Evolutionary conservation across 495 filamentous ascomycete genomes (phyloP).

Genomic region (Daldinia caldariorum): DNA sequence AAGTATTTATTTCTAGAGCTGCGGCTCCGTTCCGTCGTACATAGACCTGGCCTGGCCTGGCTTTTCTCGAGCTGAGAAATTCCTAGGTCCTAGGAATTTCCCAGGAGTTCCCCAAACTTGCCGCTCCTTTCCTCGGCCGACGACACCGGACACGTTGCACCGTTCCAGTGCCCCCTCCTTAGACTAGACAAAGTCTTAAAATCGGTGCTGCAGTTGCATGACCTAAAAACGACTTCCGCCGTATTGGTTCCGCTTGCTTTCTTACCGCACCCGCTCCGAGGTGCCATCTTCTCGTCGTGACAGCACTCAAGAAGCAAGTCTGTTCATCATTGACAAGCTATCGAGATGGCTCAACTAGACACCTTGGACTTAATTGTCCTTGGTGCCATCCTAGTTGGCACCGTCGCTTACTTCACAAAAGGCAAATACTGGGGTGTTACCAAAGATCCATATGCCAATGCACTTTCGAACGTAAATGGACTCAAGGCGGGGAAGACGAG

Average conservation of each 20-base stretch:
- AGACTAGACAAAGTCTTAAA: slow-evolving; percentile 9
- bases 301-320: slow-evolving; percentile 12
- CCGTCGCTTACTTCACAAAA: slow-evolving; percentile 96
- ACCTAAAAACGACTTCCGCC: slow-evolving; percentile 12
- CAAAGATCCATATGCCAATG: slow-evolving; percentile 86
- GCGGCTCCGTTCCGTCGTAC: slow-evolving; percentile 13
- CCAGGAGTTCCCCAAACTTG: slow-evolving; percentile 38
- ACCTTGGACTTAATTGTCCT: slow-evolving; percentile 94
- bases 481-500: slow-evolving; percentile 86
- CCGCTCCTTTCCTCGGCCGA: slow-evolving; percentile 33
- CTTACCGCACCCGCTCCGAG: slow-evolving; percentile 16
- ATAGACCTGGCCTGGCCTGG: slow-evolving; percentile 27
- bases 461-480: slow-evolving; percentile 73
- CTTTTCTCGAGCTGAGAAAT: slow-evolving; percentile 27
- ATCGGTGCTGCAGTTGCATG: slow-evolving; percentile 14
- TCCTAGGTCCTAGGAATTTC: slow-evolving; percentile 9
- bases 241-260: slow-evolving; percentile 11
- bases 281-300: slow-evolving; percentile 8
- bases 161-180: slow-evolving; percentile 23
- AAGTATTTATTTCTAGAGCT: slow-evolving; percentile 22
- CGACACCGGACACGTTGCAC: slow-evolving; percentile 40
- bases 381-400: slow-evolving; percentile 81
- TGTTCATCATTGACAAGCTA: slow-evolving; percentile 32
- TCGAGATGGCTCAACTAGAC: slow-evolving; percentile 90
- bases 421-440: slow-evolving; percentile 87